These are phyloP conservation scores for Helminthosporium solani DNA, from an alignment of 2,329 filamentous ascomycete genomes.

Conservation along the genomic window DNA sequence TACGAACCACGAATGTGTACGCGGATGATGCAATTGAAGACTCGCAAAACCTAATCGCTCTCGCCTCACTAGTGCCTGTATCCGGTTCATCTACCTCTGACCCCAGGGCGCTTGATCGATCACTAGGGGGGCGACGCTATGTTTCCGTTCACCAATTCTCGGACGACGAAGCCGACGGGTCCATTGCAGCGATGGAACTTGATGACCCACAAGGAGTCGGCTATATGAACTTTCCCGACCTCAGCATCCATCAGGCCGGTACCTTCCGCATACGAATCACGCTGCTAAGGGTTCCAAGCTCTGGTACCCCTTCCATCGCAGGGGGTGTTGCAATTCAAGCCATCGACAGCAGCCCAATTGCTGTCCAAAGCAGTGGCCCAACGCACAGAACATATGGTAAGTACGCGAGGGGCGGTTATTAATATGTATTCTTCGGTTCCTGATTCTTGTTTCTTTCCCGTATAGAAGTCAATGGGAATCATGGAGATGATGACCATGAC, in stretches of 20 bases:
- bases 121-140: constrained; percentile 34
- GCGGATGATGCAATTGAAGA: constrained; percentile 35
- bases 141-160: constrained; percentile 40
- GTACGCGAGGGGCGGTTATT: constrained; percentile 35
- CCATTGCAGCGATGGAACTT: constrained; percentile 40
- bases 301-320: constrained; percentile 26
- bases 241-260: constrained; percentile 38
- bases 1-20: constrained; percentile 34
- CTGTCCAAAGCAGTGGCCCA: constrained; percentile 28
- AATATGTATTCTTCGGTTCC: constrained; percentile 23
- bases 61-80: constrained; percentile 34
- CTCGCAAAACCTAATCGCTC: constrained; percentile 36
- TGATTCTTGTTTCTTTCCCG: constrained; percentile 24
- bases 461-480: constrained; percentile 26
- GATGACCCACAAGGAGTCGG: constrained; percentile 38
- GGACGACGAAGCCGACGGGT: constrained; percentile 40
- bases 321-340: constrained; percentile 33
- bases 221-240: constrained; percentile 41
- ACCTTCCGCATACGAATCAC: constrained; percentile 42
- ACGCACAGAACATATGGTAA: constrained; percentile 31
- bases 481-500: constrained; percentile 25
- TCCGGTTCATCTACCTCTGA: constrained; percentile 30
- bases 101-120: constrained; percentile 28
- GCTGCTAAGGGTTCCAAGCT: constrained; percentile 30
- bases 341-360: constrained; percentile 38